Evolutionary conservation across 2,329 filamentous ascomycete species (phyloP).

Genomic region (Diatrype stigma): DNA sequence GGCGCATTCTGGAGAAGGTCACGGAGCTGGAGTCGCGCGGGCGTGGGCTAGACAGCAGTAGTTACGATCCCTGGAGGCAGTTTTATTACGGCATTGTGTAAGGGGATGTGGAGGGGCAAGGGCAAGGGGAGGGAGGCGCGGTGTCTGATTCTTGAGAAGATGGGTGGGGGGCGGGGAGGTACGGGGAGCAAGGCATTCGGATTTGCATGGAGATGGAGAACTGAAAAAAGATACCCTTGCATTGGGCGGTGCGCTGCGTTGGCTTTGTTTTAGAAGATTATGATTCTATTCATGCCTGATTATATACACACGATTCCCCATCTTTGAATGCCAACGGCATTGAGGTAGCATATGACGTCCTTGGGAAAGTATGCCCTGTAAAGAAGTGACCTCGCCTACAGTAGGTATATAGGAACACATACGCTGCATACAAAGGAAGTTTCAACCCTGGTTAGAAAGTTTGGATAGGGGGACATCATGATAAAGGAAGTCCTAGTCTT

Average conservation of each 20-base stretch:
- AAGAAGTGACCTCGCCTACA: too few relatives aligned
- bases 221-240: neutral
- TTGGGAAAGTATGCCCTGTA: too few relatives aligned
- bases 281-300: too few relatives aligned
- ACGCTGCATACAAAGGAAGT: too few relatives aligned
- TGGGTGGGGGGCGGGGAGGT: neutral
- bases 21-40: slow-evolving; percentile 34
- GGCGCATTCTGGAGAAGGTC: slow-evolving; percentile 40
- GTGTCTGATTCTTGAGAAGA: neutral
- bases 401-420: too few relatives aligned
- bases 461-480: too few relatives aligned
- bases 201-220: neutral
- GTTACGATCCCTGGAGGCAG: slow-evolving; percentile 38
- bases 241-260: neutral
- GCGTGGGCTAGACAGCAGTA: slow-evolving; percentile 29
- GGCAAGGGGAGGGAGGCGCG: neutral
- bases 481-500: too few relatives aligned
- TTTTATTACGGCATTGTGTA: slow-evolving; percentile 41
- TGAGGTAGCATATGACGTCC: too few relatives aligned
- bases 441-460: too few relatives aligned
- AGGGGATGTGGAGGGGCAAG: slow-evolving; percentile 3
- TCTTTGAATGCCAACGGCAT: too few relatives aligned
- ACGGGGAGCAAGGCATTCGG: neutral
- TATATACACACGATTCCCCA: too few relatives aligned
- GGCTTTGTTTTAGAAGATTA: neutral